phyloP scores from a whole-genome alignment of 2,329 filamentous ascomycete genomes.

The Arthrobotrys entomopaga region DNA sequence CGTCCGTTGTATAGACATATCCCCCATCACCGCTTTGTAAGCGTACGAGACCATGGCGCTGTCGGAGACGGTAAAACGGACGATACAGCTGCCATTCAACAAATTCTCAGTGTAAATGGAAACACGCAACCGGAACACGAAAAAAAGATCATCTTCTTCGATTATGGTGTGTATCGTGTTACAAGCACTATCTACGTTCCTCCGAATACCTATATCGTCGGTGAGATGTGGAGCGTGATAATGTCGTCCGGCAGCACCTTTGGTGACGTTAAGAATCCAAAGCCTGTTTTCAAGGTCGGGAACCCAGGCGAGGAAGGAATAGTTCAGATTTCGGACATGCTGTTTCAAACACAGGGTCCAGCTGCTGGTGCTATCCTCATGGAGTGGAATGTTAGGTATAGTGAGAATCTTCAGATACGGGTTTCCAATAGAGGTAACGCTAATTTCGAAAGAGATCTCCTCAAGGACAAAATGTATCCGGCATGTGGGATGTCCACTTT shows the following conservation, averaged over 20 bases:
- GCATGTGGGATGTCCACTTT: constrained; percentile 90
- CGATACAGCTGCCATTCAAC: constrained; percentile 85
- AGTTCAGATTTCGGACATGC: constrained; percentile 67
- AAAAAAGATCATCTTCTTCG: constrained; percentile 64
- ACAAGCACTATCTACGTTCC: constrained; percentile 65
- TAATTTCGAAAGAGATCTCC: constrained; percentile 65
- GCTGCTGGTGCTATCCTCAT: constrained; percentile 76
- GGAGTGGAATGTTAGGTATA: constrained; percentile 72
- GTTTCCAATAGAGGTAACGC: not conserved
- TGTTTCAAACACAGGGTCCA: constrained; percentile 65
- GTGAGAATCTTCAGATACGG: constrained; percentile 47
- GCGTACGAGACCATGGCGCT: constrained; percentile 80
- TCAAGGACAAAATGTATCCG: constrained; percentile 65
- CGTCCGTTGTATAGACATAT: constrained; percentile 87
- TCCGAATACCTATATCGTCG: constrained; percentile 67
- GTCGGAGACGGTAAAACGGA: constrained; percentile 88
- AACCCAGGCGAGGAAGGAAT: constrained; percentile 65
- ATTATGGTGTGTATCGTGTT: constrained; percentile 64
- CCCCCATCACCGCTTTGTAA: constrained; percentile 65
- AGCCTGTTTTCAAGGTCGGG: constrained; percentile 68
- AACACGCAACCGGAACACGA: constrained; percentile 72
- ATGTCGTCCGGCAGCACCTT: constrained; percentile 66
- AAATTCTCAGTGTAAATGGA: constrained; percentile 72
- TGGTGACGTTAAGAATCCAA: constrained; percentile 63
- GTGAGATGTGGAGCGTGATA: constrained; percentile 68